Base-by-base conservation (phyloP, 441 rosid species). In the Codiaeum variegatum region DNA sequence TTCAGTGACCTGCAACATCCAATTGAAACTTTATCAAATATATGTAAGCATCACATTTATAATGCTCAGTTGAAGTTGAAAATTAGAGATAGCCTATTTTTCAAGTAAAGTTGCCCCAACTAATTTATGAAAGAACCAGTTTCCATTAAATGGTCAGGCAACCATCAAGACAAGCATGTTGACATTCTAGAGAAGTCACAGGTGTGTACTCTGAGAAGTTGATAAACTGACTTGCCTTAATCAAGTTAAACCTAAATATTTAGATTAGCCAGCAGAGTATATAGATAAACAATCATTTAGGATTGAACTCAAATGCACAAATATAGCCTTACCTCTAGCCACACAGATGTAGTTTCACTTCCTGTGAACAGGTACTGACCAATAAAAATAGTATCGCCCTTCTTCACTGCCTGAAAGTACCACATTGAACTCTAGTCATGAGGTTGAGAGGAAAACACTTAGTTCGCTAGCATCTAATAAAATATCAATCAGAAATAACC, bases 321-420 rank as follows among this genome's bases (percentile, higher is more conserved):
- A 54, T 44, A 6, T 40, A 63, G 56, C 69, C 76, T 78, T 83
- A 87, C 91, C 91, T 85, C 89, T 70, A 85, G 76, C 89, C 84
- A 84, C 36, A 87, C 89, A 7, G 91, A 85, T 63, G 91, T 85
- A 58, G 86, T 85, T 81, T 87, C 91, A 63, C 75, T 83, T 80
- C 89, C 91, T 3, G 91, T 85, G 78, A 85, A 87, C 67, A 87
- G 81, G 54, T 87, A 87, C 79, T 87, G 88, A 60, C 88, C 91
- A 29, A 87, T 84, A 73, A 85, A 87, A 68, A 87, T 85, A 21
- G 84, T 83, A 64, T 87, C 91, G 44, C 88, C 89, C 79, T 80
- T 72, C 79, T 85, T 85, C 82, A 87, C 91, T 18, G 84, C 84
- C 91, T 84, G 83, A 79, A 84, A 78, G 31, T 61, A 70, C 59